Evolutionary conservation across 2,329 filamentous ascomycete genomes (phyloP).

Genomic region (Orbilia quercus): DNA sequence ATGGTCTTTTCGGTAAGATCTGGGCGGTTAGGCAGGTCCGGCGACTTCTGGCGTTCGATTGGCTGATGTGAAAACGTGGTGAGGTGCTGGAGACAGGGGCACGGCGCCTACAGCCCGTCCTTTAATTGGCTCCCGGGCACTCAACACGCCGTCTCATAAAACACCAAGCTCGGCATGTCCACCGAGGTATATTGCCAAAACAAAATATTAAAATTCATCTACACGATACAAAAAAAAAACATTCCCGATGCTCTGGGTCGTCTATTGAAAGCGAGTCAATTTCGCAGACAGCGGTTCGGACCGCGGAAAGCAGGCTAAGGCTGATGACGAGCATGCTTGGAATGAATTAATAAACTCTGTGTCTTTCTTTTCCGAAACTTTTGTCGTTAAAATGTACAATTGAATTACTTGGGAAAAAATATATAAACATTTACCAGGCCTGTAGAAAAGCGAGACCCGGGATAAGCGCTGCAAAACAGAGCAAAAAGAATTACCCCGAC

Average conservation of each 20-base stretch:
- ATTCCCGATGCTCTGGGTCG: conserved; percentile 49
- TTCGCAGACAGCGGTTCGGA: conserved; percentile 50
- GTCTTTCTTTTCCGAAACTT: neutral
- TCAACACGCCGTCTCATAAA: neutral
- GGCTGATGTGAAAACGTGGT: conserved; percentile 53
- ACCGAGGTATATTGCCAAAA: neutral
- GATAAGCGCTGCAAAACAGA: conserved; percentile 33
- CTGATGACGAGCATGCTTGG: conserved; percentile 21
- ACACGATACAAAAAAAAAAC: conserved; percentile 26
- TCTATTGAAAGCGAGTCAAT: conserved; percentile 30
- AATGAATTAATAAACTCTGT: conserved; percentile 9
- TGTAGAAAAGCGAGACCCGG: conserved; percentile 11
- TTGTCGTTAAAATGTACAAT: conserved; percentile 46
- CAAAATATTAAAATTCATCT: conserved; percentile 10
- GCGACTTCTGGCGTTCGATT: conserved; percentile 34
- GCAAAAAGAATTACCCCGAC: conserved; percentile 38
- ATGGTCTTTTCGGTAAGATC: conserved; percentile 55
- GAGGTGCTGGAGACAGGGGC: conserved; percentile 31
- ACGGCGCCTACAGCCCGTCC: conserved; percentile 39
- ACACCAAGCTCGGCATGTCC: neutral
- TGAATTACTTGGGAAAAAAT: conserved; percentile 49
- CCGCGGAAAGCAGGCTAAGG: conserved; percentile 43
- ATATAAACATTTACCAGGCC: conserved; percentile 48
- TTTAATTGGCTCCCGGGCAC: neutral
- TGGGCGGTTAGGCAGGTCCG: conserved; percentile 57